Conservation (phyloP, 2,329 filamentous ascomycete genomes). For the Ascochyta viciae-villosae region DNA sequence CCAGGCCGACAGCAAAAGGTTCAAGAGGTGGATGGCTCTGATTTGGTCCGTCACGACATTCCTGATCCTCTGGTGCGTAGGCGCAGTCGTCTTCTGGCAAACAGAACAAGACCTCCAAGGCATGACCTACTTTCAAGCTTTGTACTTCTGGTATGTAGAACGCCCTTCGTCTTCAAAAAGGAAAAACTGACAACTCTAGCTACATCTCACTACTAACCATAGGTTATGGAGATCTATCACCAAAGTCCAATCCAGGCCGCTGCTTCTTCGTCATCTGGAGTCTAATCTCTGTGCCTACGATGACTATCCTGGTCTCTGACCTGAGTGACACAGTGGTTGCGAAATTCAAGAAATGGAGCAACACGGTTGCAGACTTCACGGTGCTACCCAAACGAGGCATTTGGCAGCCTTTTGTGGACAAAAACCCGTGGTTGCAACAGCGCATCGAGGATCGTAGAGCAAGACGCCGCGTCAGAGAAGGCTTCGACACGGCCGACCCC, state of each 20-base stretch:
- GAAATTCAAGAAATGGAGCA: constrained; percentile 68
- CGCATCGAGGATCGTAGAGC: constrained; percentile 46
- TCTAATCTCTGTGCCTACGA: constrained; percentile 82
- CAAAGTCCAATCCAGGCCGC: constrained; percentile 77
- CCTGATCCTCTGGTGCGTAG: constrained; percentile 78
- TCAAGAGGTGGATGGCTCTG: constrained; percentile 78
- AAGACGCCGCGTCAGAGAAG: constrained; percentile 54
- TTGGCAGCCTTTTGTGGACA: constrained; percentile 59
- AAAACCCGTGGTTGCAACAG: constrained; percentile 52
- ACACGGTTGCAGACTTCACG: constrained; percentile 68
- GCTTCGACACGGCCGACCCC: constrained; percentile 54
- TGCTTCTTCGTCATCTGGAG: constrained; percentile 96
- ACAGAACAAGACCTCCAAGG: constrained; percentile 61
- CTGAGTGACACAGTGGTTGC: constrained; percentile 80
- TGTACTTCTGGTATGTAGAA: constrained; percentile 79
- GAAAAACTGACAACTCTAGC: not conserved
- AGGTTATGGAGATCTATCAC: constrained; percentile 83
- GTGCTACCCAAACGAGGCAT: constrained; percentile 68
- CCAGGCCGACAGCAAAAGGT: constrained; percentile 68
- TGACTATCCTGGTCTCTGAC: constrained; percentile 72
- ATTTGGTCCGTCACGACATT: constrained; percentile 72
- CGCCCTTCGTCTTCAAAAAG: not conserved
- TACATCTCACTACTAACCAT: constrained; percentile 78
- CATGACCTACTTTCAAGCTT: constrained; percentile 77
- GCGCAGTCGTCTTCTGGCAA: constrained; percentile 76